A percentile compares a stretch with the other conserved stretches of the same genome.
phyloP scores from a whole-genome alignment of 495 filamentous ascomycete species.

The Podospora comata region DNA sequence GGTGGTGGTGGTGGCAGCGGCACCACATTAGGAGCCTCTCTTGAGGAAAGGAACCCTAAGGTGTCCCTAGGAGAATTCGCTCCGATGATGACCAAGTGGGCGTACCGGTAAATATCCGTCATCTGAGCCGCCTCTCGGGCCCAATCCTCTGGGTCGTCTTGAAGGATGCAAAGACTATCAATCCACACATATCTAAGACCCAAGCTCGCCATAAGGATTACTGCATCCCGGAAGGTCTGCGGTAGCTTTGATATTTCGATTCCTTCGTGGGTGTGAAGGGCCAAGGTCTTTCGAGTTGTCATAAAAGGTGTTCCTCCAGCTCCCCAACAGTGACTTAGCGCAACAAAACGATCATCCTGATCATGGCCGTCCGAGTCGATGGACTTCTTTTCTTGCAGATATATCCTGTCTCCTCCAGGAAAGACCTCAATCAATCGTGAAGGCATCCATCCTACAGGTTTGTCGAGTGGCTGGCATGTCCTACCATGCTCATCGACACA shows the following conservation, averaged over 20 bases:
- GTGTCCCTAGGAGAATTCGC: slow-evolving; percentile 17
- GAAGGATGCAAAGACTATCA: slow-evolving; percentile 46
- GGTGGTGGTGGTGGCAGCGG: neutral
- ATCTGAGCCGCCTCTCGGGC: slow-evolving; percentile 38
- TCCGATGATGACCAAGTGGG: slow-evolving; percentile 29
- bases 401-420: slow-evolving; percentile 7
- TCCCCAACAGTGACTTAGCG: slow-evolving; percentile 34
- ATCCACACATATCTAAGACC: slow-evolving; percentile 45
- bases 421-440: slow-evolving; percentile 20
- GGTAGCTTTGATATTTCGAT: slow-evolving; percentile 24
- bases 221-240: slow-evolving; percentile 25
- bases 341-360: slow-evolving; percentile 22
- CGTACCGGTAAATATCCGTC: slow-evolving; percentile 39
- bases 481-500: slow-evolving; percentile 19
- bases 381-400: slow-evolving; percentile 8
- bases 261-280: slow-evolving; percentile 16
- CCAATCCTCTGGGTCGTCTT: slow-evolving; percentile 40
- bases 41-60: slow-evolving; percentile 21
- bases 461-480: slow-evolving; percentile 10
- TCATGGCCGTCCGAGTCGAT: neutral
- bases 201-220: slow-evolving; percentile 24
- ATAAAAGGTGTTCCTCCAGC: slow-evolving; percentile 18
- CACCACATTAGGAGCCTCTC: slow-evolving; percentile 10
- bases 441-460: slow-evolving; percentile 10
- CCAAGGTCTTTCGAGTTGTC: slow-evolving; percentile 13